phyloP scores from a whole-genome alignment of 1,284 basidiomycete genomes.

The Tilletia caries region DNA sequence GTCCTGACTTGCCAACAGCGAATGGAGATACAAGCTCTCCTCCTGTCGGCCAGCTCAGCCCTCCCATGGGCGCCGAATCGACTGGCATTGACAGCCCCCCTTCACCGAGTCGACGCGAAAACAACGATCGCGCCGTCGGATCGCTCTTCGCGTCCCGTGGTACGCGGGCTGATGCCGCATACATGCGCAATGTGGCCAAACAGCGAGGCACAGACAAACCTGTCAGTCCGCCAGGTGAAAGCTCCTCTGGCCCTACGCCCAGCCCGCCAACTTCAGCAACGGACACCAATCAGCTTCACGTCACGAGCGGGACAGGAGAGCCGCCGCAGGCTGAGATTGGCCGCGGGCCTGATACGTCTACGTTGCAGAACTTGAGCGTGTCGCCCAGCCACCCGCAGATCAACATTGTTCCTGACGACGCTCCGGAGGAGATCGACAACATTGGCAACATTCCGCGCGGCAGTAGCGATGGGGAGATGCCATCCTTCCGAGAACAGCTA shows the following conservation, averaged over 20 bases:
- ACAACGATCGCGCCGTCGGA: not conserved
- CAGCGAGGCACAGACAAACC: not conserved
- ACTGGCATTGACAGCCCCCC: constrained; percentile 2
- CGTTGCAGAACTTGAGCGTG: not conserved
- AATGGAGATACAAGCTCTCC: not conserved
- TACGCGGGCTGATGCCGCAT: constrained; percentile 3
- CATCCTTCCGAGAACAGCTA: no score
- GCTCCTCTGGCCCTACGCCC: no score
- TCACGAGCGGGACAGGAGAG: not conserved
- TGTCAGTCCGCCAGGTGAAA: not conserved
- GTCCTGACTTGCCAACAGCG: not conserved
- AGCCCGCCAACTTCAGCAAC: no score
- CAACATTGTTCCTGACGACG: constrained; percentile 22
- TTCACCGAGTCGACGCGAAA: constrained; percentile 1
- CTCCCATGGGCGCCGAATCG: not conserved
- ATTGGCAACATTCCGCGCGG: not conserved
- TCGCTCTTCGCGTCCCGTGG: constrained; percentile 3
- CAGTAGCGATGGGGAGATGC: no score
- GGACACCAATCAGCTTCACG: no score
- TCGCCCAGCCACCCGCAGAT: not conserved
- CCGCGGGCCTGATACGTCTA: not conserved
- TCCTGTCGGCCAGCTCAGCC: not conserved
- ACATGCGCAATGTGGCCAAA: constrained; percentile 13
- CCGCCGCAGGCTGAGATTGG: not conserved
- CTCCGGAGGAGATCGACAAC: not conserved